These are phyloP conservation scores for Exophiala sp. DNA, from an alignment of 2,329 filamentous ascomycete genomes.

Conservation along the genomic window DNA sequence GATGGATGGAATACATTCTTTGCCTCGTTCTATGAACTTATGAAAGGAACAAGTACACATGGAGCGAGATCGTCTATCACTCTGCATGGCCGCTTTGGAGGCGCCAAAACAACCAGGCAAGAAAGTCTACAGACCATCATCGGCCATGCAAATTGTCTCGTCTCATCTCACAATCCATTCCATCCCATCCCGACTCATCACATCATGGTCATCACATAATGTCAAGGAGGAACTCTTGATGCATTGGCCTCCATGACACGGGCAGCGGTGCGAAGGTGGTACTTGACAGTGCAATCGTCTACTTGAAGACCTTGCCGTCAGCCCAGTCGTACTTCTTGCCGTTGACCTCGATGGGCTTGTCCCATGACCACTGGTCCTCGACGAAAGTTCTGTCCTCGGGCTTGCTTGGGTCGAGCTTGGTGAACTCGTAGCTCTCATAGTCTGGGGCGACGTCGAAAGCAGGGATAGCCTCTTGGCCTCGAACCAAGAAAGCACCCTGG, in stretches of 20 bases:
- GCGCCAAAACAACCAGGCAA: background rate
- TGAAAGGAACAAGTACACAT: background rate
- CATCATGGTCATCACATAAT: constrained; percentile 1
- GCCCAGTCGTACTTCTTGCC: constrained; percentile 87
- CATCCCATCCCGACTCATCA: background rate
- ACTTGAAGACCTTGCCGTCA: constrained; percentile 99
- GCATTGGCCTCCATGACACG: background rate
- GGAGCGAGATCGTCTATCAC: background rate
- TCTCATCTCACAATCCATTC: background rate
- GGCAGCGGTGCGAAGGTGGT: background rate
- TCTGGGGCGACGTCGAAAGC: constrained; percentile 97
- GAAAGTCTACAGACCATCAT: background rate
- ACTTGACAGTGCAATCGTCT: constrained; percentile 40
- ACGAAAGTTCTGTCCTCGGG: constrained; percentile 78
- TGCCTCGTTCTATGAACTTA: background rate
- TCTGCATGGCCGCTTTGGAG: background rate
- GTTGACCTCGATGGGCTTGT: constrained; percentile 69
- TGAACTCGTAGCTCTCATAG: constrained; percentile 93
- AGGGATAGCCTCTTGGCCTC: constrained; percentile 75
- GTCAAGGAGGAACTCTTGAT: background rate
- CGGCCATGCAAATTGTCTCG: background rate
- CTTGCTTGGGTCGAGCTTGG: constrained; percentile 87
- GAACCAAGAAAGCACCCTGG: constrained; percentile 88
- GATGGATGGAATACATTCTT: background rate
- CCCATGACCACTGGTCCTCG: constrained; percentile 85